Evolutionary conservation across 805 yeast genomes (phyloP), one percentile per base, ranked within the genome.

Genomic region (Deakozyma indianensis): DNA sequence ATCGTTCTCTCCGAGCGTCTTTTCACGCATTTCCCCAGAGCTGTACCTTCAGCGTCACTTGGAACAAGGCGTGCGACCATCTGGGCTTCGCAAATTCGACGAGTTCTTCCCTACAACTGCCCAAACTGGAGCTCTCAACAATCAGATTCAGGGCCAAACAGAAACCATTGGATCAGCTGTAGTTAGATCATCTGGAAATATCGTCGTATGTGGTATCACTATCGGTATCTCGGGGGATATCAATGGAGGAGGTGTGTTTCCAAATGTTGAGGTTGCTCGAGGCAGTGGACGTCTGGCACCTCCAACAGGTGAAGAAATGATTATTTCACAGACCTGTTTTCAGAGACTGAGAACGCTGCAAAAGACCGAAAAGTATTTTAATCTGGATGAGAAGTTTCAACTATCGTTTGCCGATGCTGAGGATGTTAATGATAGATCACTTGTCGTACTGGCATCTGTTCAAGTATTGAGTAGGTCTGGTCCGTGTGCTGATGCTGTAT

Each of bases 271-370:
- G 50, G 75, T 84, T 7, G 74, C 78, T 47, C 66, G 87, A 45
- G 95, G 95, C 24, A 11, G 18, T 32, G 69, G 85, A 45, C 58
- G 65, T 5, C 43, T 45, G 2, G 92, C 94, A 14, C 83, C 86
- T 0, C 94, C 95, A 23, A 77, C 88, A 1, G 83, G 79, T 53
- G 95, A 86, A 62, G 95, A 86, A 58, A 83, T 82, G 78, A 75
- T 73, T 24, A 56, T 81, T 20, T 74, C 84, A 1, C 94, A 84
- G 58, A 83, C 83, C 51, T 65, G 74, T 3, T 58, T 85, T 3
- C 61, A 73, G 41, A 78, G 77, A 49, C 73, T 83, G 11, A 73
- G 74, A 23, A 50, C 82, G 21, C 18, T 32, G 38, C 38, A 32
- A n/a, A 32, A n/a, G 5, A n/a, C 11, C 16, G 38, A 7, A n/a